Base-by-base conservation (phyloP, 1,284 basidiomycete species). In the Chalciporus sp. region DNA sequence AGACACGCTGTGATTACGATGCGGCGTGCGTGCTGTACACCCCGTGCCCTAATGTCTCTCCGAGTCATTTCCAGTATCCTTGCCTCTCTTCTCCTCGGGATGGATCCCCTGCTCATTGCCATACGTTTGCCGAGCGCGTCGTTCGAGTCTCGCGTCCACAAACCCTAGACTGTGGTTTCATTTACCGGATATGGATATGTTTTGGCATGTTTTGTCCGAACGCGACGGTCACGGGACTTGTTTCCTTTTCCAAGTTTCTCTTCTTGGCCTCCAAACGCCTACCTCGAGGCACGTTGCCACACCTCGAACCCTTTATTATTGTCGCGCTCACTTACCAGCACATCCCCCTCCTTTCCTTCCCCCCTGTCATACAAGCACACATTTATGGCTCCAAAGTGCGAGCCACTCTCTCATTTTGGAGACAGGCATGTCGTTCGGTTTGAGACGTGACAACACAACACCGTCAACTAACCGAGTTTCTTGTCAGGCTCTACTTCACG, bases 401-500 rank as follows among this genome's bases (percentile, higher is more conserved):
- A 90, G 71, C 88, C 88, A 19, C 73, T 91, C 40, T 88, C 86
- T 70, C 80, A 83, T 58, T 91, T 91, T 67, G 79, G 79, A 61
- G 88, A 90, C 62, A 86, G 88, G 88, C 84, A 65, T 53, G 73
- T 68, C 52, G 47, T 51, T 55, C 47, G 47, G 52, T 26, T 29
- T 42, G 2, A 27, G 8, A 35, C 31, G 7, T 29, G 5, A 42
- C 42, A 16, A 28, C 42, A 42, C 42, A 16, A 28, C 42, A 42
- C 51, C 51, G 58, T 31, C 41, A 43, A 19, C 53, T 62, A 50
- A 53, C 41, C 48, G 42, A 42, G 19, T 23, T 53, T 45, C 29
- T 47, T 35, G 53, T 69, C 49, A 92, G 90, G 71, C 79, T 93
- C 43, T 92, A 85, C 74, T 92, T 92, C 70, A 92, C 90, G 26